phyloP scores from a whole-genome alignment of 1,284 basidiomycete species.

The Phellopilus nigrolimitatus region DNA sequence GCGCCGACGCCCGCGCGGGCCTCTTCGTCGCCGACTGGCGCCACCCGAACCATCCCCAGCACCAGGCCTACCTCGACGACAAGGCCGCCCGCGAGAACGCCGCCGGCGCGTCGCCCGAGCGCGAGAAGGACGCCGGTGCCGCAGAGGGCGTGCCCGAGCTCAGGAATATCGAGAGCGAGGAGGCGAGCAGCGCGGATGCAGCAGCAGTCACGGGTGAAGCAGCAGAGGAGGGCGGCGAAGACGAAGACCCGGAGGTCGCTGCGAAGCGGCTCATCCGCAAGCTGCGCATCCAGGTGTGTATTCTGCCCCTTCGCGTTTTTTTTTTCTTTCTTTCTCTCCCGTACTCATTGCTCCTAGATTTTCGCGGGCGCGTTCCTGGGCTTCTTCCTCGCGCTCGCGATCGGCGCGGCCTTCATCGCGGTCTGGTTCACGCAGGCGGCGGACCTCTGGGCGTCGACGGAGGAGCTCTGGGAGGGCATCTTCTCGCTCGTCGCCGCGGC shows the following conservation, averaged over 20 bases:
- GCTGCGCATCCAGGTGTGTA: slow-evolving; percentile 55
- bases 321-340: too few species aligned
- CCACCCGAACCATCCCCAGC: slow-evolving; percentile 16
- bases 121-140: slow-evolving; percentile 20
- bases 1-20: slow-evolving; percentile 15
- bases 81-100: slow-evolving; percentile 4
- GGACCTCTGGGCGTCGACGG: slow-evolving; percentile 67
- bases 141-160: slow-evolving; percentile 20
- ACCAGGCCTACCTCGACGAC: slow-evolving; percentile 2
- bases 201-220: background rate
- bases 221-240: slow-evolving; percentile 9
- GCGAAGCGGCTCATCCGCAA: slow-evolving; percentile 47
- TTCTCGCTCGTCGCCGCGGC: slow-evolving; percentile 78
- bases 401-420: slow-evolving; percentile 74
- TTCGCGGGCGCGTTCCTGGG: slow-evolving; percentile 73
- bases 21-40: slow-evolving; percentile 15
- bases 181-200: slow-evolving; percentile 27
- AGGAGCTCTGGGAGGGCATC: slow-evolving; percentile 72
- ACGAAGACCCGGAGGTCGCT: slow-evolving; percentile 24
- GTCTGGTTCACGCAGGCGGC: slow-evolving; percentile 78
- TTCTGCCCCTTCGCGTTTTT: background rate
- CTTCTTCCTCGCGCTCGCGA: slow-evolving; percentile 72
- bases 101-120: too few species aligned
- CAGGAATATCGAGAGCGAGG: slow-evolving; percentile 28
- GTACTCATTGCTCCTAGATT: slow-evolving; percentile 53